A percentile compares a stretch with the other conserved stretches of the same genome.
phyloP scores from a whole-genome alignment of 306 rosid species.

The Lablab purpureus region DNA sequence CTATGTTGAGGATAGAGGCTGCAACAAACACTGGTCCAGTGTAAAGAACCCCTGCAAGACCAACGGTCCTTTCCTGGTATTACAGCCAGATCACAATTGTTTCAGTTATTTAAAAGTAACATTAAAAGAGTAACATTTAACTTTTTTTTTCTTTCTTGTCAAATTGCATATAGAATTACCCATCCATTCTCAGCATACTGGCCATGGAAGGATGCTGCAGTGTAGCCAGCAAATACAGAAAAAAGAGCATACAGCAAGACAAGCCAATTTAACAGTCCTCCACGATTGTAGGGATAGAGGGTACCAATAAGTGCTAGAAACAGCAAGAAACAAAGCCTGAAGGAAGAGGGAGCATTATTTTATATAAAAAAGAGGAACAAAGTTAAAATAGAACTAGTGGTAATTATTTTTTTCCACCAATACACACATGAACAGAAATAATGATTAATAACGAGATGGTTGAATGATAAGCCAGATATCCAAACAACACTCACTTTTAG shows the following conservation, averaged over 20 bases:
- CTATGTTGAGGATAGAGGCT: conserved; percentile 65
- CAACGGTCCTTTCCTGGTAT: conserved; percentile 75
- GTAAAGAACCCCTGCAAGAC: conserved; percentile 74
- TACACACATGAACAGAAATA: conserved; percentile 3
- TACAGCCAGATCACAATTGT: conserved; percentile 37
- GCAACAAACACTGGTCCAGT: conserved; percentile 72
- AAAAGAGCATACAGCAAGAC: conserved; percentile 64
- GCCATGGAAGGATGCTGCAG: conserved; percentile 76
- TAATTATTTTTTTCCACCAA: not conserved
- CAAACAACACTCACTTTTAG: conserved; percentile 18
- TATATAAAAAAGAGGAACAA: not conserved
- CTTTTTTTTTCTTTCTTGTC: conserved; percentile 34
- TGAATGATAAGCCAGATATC: conserved; percentile 35
- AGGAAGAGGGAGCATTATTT: conserved; percentile 31
- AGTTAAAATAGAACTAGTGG: conserved; percentile 24
- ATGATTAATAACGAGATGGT: conserved; percentile 6
- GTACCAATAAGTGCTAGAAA: conserved; percentile 71
- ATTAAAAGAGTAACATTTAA: not conserved
- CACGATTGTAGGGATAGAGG: conserved; percentile 84
- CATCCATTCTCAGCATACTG: conserved; percentile 76
- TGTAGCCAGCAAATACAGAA: conserved; percentile 75
- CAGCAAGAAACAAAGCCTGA: conserved; percentile 70
- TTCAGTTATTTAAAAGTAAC: not conserved
- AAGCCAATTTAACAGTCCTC: conserved; percentile 70
- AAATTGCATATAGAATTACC: conserved; percentile 57